Conservation (phyloP, 1,139 yeast genomes). For the Lodderomyces jiufengensis region DNA sequence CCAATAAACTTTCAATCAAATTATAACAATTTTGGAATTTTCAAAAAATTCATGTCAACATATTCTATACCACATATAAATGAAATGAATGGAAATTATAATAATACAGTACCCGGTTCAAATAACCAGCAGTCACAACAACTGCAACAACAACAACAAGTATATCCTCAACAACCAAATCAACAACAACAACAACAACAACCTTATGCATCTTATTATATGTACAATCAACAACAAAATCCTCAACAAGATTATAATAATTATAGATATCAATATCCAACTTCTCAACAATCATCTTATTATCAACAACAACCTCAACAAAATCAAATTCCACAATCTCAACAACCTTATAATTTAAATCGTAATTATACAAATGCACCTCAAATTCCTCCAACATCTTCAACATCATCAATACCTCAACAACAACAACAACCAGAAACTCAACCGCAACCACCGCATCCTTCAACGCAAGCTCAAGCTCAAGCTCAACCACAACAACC, state of each 20-base stretch:
- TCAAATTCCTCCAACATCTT: constrained; percentile 6
- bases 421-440: constrained; percentile 5
- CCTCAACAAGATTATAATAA: constrained; percentile 11
- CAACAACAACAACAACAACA: constrained; percentile 14
- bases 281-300: constrained; percentile 12
- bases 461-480: constrained; percentile 9
- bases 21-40: not conserved
- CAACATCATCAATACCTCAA: constrained; percentile 4
- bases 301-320: constrained; percentile 17
- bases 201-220: constrained; percentile 20
- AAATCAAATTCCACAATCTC: constrained; percentile 18
- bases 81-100: constrained; percentile 17
- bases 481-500: no score
- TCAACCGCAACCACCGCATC: constrained; percentile 13
- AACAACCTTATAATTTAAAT: constrained; percentile 15
- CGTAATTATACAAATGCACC: constrained; percentile 11
- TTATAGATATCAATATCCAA: constrained; percentile 10
- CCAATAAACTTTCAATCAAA: no score
- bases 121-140: constrained; percentile 7
- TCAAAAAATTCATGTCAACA: constrained; percentile 11
- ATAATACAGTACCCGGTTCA: constrained; percentile 11
- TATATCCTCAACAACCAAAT: constrained; percentile 8
- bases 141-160: constrained; percentile 10
- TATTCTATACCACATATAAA: constrained; percentile 11
- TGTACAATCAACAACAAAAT: constrained; percentile 19